These are phyloP conservation scores for Murraya paniculata DNA, from an alignment of 345 rosid species.

Conservation along the genomic window DNA sequence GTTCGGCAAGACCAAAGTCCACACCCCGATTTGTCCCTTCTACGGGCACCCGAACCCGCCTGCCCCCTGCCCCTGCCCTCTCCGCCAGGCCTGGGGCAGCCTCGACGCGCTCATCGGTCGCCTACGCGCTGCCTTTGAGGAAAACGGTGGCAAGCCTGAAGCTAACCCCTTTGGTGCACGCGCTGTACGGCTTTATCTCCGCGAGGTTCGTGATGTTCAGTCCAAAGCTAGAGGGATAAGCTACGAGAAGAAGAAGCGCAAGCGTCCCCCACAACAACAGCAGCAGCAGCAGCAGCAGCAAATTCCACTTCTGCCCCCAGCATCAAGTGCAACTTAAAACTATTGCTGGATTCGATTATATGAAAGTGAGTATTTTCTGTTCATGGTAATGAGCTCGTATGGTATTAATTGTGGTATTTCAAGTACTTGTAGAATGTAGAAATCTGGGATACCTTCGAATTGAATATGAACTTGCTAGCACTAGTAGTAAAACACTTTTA, in stretches of 20 bases:
- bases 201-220: slow-evolving; percentile 69
- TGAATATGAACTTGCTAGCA: background rate
- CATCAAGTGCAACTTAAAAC: slow-evolving; percentile 36
- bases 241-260: slow-evolving; percentile 73
- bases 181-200: slow-evolving; percentile 60
- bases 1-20: slow-evolving; percentile 71
- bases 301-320: slow-evolving; percentile 35
- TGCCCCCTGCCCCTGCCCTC: slow-evolving; percentile 71
- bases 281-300: slow-evolving; percentile 25
- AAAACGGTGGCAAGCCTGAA: slow-evolving; percentile 65
- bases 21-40: slow-evolving; percentile 58
- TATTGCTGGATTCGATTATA: too few species aligned
- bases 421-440: too few species aligned
- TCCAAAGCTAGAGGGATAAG: slow-evolving; percentile 70
- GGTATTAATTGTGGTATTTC: slow-evolving; percentile 1
- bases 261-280: slow-evolving; percentile 40
- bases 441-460: too few species aligned
- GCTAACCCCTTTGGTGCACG: slow-evolving; percentile 68
- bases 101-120: slow-evolving; percentile 71
- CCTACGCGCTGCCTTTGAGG: slow-evolving; percentile 68
- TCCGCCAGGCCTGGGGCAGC: slow-evolving; percentile 78
- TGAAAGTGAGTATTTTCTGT: background rate
- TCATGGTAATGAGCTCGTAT: background rate
- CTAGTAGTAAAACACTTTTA: slow-evolving; percentile 7
- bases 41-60: slow-evolving; percentile 68